Evolutionary conservation across 768 basidiomycete species (phyloP), one percentile per base, ranked within the genome.

Genomic region (Hydnomerulius pinastri): DNA sequence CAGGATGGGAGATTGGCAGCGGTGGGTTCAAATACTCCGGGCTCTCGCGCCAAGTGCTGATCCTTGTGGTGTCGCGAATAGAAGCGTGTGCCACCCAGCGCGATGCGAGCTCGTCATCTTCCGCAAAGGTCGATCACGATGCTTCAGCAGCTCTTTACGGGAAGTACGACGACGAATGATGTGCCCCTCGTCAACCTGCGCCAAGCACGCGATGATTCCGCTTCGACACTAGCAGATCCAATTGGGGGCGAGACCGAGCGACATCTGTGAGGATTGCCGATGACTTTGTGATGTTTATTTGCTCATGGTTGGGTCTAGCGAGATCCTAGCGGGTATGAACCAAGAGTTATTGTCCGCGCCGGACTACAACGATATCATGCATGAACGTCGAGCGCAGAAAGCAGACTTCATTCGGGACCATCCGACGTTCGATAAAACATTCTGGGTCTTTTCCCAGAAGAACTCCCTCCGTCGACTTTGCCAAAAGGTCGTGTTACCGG

Each of bases 361-460:
- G 54, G 81, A 85, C 37, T 61, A 77, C 8, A 76, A 77, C 51
- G 88, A 95, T 59, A 78, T 78, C 17, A 55, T 79, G 30, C 77
- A 83, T 49, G 90, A 95, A 69, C 79, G 79, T 17, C 79, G 83
- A 6, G 90, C 88, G 7, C 81, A 82, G 59, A 88, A 85, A 62
- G 86, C 87, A 0, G 90, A 95, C 56, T 93, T 96, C 66, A 96
- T 97, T 56, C 82, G 80, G 2, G 81, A 86, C 47, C 88, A 97
- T 69, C 93, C 96, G 0, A 79, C 85, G 2, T 98, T 90, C 62
- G 95, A 98, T 69, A 89, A 84, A 61, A 82, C 90, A 1, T 87
- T 98, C 53, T 97, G 91, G 89, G 53, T 96, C 17, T 87, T 98
- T 64, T 81, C 87, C 2, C 92, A 96, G 70, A 79, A 82, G 55